Conservation (phyloP, 1,284 basidiomycete genomes). For the Ganoderma sp. region DNA sequence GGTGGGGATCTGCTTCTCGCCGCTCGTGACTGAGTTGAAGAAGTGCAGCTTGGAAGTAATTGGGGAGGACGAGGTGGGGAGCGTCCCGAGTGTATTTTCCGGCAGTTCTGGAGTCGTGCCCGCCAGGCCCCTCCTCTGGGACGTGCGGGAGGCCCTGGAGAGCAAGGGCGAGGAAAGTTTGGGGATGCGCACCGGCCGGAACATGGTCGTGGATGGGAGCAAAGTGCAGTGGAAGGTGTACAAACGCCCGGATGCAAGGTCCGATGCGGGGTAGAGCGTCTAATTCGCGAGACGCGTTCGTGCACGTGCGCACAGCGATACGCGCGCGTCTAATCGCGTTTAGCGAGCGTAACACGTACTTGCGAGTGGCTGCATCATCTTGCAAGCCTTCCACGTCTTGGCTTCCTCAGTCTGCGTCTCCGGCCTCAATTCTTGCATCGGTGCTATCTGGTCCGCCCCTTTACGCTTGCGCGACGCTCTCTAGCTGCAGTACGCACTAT, state of each 20-base stretch:
- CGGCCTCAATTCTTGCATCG: not conserved
- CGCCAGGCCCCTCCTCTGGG: slow-evolving; percentile 33
- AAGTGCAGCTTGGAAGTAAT: slow-evolving; percentile 72
- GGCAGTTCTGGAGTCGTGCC: slow-evolving; percentile 37
- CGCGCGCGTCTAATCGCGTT: not conserved
- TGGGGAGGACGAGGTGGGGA: slow-evolving; percentile 70
- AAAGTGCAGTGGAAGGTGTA: slow-evolving; percentile 4
- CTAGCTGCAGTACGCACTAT: slow-evolving; percentile 20
- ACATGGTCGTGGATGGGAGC: slow-evolving; percentile 24
- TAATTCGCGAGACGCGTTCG: slow-evolving; percentile 4
- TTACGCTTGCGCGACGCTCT: slow-evolving; percentile 2
- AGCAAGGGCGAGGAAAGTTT: slow-evolving; percentile 17
- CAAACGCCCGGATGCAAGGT: slow-evolving; percentile 11
- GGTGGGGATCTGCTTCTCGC: slow-evolving; percentile 73
- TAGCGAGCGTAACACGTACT: not conserved
- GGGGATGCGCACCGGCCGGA: slow-evolving; percentile 32
- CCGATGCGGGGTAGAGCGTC: slow-evolving; percentile 10
- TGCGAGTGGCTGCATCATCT: not conserved
- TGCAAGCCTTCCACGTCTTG: slow-evolving; percentile 3
- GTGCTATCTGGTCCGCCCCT: not conserved
- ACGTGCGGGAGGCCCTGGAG: slow-evolving; percentile 3
- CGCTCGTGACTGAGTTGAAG: slow-evolving; percentile 74
- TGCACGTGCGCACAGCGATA: slow-evolving; percentile 5
- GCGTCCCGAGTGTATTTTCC: slow-evolving; percentile 32
- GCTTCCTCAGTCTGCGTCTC: not conserved